A percentile compares a stretch with the other conserved stretches of the same genome.
Evolutionary conservation across 805 yeast genomes (phyloP).

Genomic region (Monosporozyma servazzii): DNA sequence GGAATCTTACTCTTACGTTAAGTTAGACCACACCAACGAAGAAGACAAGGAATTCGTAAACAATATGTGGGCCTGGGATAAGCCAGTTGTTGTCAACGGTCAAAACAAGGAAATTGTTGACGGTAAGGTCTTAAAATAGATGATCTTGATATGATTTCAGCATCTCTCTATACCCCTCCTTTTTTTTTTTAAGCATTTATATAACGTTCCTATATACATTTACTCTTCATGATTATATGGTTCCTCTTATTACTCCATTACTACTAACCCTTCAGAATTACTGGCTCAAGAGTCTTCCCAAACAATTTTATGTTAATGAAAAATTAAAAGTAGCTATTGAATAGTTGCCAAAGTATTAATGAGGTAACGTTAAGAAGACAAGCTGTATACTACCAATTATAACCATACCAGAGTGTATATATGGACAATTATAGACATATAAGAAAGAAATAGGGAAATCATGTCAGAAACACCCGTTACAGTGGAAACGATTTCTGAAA

Average conservation of each 20-base stretch:
- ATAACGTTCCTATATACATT: background rate
- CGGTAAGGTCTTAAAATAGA: slow-evolving; percentile 92
- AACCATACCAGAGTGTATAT: background rate
- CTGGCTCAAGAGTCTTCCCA: background rate
- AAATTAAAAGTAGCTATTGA: background rate
- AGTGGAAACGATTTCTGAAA: slow-evolving; percentile 17
- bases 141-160: background rate
- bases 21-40: slow-evolving; percentile 69
- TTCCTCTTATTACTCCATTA: background rate
- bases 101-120: slow-evolving; percentile 82
- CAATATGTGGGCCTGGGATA: slow-evolving; percentile 98
- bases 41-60: slow-evolving; percentile 73
- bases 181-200: background rate
- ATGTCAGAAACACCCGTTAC: slow-evolving; percentile 12
- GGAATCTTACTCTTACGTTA: slow-evolving; percentile 83
- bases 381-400: background rate
- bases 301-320: background rate
- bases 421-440: background rate
- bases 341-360: background rate
- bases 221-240: background rate
- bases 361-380: background rate
- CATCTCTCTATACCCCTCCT: background rate
- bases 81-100: slow-evolving; percentile 77
- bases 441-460: background rate
- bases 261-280: background rate